Evolutionary conservation across 805 yeast genomes (phyloP), one percentile per base, ranked within the genome.

Genomic region (Vanderwaltozyma verrucispora): DNA sequence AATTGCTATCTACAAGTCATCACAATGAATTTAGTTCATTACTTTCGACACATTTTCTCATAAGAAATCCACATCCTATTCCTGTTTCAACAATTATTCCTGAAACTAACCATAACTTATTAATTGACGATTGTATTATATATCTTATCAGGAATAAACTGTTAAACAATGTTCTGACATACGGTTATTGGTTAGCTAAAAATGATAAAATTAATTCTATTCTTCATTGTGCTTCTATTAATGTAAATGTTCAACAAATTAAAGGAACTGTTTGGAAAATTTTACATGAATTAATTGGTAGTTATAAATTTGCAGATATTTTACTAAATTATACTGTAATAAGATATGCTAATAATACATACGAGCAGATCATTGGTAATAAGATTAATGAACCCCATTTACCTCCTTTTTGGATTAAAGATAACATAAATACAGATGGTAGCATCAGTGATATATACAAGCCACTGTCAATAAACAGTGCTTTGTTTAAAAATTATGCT

Each of bases 251-350:
- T 3, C 56, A 63, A 14, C 37, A 53, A 2, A 43, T 80, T 15
- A 75, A 74, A 40, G 50, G 62, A 4, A 46, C 59, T 3, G 43
- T 51, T 2, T 77, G 83, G 75, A 63, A 49, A 3, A 31, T 52
- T 3, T 37, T 76, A 0, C 71, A 60, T 39, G 41, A 39, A 2
- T 23, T 55, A 1, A 43, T 75, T 2, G 80, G 79, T 0, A 49
- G 54, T 7, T 39, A 40, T 1, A 38, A 40, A 1, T 75, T 77
- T 47, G 33, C 65, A 5, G 39, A 62, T 7, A 32, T 76, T 16
- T 14, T 76, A 3, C 31, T 68, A 5, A 62, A 63, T 30, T 49
- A 47, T 30, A 48, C 59, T 5, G 66, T 71, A 9, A 59, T 53
- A 40, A 37, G 49, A 8, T 35, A 31, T 33, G 23, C 33, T 14